Evolutionary conservation across 2,329 filamentous ascomycete genomes (phyloP).

Genomic region (Plectosphaerella cucumerina): DNA sequence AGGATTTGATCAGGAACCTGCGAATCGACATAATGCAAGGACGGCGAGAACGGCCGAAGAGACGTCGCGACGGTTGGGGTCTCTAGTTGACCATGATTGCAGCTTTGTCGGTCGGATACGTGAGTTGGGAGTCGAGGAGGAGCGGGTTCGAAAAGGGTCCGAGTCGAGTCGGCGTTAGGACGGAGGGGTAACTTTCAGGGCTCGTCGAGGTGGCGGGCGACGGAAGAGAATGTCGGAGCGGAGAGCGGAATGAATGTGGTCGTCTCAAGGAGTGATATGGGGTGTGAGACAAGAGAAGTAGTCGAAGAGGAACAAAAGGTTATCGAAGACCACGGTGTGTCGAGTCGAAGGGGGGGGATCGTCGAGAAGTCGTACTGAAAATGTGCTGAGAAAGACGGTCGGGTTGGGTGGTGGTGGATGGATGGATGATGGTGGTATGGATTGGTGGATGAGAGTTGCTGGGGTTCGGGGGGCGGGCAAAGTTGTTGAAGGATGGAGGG

Average conservation of each 20-base stretch:
- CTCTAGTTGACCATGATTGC: slow-evolving; percentile 8
- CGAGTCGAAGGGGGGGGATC: neutral
- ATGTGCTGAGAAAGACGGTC: neutral
- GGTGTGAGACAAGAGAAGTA: neutral
- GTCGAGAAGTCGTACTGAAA: neutral
- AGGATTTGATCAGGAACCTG: slow-evolving; percentile 7
- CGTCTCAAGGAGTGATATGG: neutral
- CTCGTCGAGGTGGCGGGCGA: neutral
- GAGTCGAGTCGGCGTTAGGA: neutral
- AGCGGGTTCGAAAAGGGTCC: neutral
- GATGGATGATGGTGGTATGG: neutral
- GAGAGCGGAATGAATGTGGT: neutral
- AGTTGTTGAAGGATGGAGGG: slow-evolving; percentile 4
- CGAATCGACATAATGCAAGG: slow-evolving; percentile 14
- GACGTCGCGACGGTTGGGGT: neutral
- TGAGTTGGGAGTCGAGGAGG: neutral
- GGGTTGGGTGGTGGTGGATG: neutral
- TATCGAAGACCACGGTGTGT: neutral
- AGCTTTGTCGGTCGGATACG: neutral
- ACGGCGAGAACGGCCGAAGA: slow-evolving; percentile 5
- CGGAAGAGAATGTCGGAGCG: neutral
- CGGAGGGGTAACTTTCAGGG: neutral
- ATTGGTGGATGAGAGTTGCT: neutral
- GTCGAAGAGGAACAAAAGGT: neutral
- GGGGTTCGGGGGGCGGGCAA: slow-evolving; percentile 1